Base-by-base conservation (phyloP, 306 rosid genomes). In the Dalbergia oliveri region DNA sequence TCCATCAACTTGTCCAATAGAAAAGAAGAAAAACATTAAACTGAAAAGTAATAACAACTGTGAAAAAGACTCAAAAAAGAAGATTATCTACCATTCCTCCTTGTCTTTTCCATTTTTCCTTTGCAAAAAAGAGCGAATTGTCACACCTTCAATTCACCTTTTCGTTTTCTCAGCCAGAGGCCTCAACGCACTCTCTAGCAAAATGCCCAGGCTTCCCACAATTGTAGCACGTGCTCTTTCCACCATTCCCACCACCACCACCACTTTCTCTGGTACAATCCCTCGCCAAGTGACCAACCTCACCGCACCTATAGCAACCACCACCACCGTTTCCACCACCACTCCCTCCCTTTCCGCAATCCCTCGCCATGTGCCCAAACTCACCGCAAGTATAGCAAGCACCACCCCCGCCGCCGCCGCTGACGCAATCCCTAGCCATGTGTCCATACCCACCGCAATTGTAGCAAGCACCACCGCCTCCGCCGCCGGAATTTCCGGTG, bases 161-260 rank as follows among this genome's bases (percentile, higher is more conserved):
- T 54, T 26, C 31, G 31, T 26, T 26, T 21, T 50, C 23, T 83
- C 79, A 84, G 8, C 79, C 88, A 70, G 90, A 64, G 4, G 82
- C 88, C 5, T 82, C 84, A 8, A 88, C 76, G 71, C 98, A 94
- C 43, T 94, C 98, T 79, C 87, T 89, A 0, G 97, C 97, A 79
- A 90, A 84, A 79, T 89, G 93, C 8, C 93, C 93, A 6, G 88
- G 82, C 82, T 89, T 86, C 80, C 97, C 97, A 69, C 97, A 93
- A 39, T 89, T 87, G 58, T 87, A 93, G 80, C 95, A 91, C 3
- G 81, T 74, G 37, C 33, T 79, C 9, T 62, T 72, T 1, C 87
- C 83, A 16, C 59, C 78, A 5, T 16, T 16, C 3, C 39, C 39
- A 0, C 73, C 79, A 6, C 75, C n/a, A 2, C 84, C 81, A 0